A percentile compares a stretch with the other conserved stretches of the same genome.
phyloP scores from a whole-genome alignment of 2,329 filamentous ascomycete genomes.

The Penicillium sp. region DNA sequence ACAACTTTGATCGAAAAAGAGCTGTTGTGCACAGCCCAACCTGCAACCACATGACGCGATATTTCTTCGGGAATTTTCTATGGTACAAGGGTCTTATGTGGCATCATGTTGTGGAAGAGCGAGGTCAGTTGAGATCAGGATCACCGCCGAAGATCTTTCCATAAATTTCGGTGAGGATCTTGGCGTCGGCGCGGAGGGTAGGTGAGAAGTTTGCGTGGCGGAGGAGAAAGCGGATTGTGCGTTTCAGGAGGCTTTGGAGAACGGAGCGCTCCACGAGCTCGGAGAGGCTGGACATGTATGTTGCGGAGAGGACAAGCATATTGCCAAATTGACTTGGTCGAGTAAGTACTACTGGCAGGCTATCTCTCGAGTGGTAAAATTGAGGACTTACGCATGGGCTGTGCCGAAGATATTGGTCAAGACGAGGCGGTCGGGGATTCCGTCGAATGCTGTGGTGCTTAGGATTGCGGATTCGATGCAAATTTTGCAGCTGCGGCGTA shows the following conservation, averaged over 20 bases:
- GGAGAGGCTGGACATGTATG: conserved; percentile 66
- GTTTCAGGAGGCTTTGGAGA: conserved; percentile 62
- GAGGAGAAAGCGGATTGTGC: conserved; percentile 74
- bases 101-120: too few species aligned
- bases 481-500: conserved; percentile 55
- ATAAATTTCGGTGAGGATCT: conserved; percentile 63
- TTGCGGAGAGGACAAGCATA: too few species aligned
- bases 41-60: too few species aligned
- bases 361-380: too few species aligned
- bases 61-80: too few species aligned
- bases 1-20: too few species aligned
- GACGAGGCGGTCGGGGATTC: conserved; percentile 62
- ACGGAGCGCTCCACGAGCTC: conserved; percentile 56
- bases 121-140: too few species aligned
- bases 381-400: conserved; percentile 95
- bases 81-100: too few species aligned
- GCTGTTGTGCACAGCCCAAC: too few species aligned
- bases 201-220: conserved; percentile 70
- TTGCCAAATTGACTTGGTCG: too few species aligned
- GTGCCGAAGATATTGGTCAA: conserved; percentile 97
- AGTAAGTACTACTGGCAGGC: too few species aligned
- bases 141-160: conserved; percentile 44
- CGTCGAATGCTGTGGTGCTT: conserved; percentile 80
- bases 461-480: conserved; percentile 74
- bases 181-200: conserved; percentile 69